These are phyloP conservation scores for Achaetomium macrosporum DNA, from an alignment of 2,329 filamentous ascomycete species.

Conservation along the genomic window DNA sequence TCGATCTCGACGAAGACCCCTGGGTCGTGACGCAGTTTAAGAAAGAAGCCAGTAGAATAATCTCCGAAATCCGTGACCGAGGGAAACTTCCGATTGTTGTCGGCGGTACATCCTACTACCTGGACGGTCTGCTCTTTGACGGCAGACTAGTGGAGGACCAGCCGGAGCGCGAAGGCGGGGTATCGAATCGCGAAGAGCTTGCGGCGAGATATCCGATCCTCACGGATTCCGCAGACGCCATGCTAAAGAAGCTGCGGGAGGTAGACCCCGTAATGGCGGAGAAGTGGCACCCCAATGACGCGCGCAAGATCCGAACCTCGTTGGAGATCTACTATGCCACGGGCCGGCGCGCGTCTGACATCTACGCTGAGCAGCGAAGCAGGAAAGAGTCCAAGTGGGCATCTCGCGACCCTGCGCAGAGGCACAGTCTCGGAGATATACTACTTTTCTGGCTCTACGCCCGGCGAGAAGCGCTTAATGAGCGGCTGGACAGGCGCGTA, in stretches of 20 bases:
- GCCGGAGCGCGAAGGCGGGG: background rate
- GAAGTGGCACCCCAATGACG: slow-evolving; percentile 90
- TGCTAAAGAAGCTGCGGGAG: slow-evolving; percentile 66
- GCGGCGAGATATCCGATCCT: slow-evolving; percentile 61
- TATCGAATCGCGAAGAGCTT: slow-evolving; percentile 29
- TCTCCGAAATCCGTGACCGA: slow-evolving; percentile 70
- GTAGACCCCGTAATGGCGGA: slow-evolving; percentile 87
- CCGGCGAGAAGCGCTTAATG: slow-evolving; percentile 58
- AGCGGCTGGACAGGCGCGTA: slow-evolving; percentile 69
- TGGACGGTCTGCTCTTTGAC: slow-evolving; percentile 79
- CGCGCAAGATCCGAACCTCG: slow-evolving; percentile 81
- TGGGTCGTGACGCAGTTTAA: slow-evolving; percentile 82
- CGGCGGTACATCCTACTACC: slow-evolving; percentile 93
- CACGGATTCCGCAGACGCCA: slow-evolving; percentile 60
- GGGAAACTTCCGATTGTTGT: slow-evolving; percentile 85
- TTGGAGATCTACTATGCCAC: slow-evolving; percentile 85
- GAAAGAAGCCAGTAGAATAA: slow-evolving; percentile 58
- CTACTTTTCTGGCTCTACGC: slow-evolving; percentile 86
- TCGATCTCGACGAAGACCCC: slow-evolving; percentile 67
- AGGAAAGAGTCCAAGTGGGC: slow-evolving; percentile 24
- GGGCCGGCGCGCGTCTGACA: slow-evolving; percentile 73
- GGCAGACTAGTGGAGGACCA: slow-evolving; percentile 52
- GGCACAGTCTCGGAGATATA: slow-evolving; percentile 43
- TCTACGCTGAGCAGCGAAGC: slow-evolving; percentile 71
- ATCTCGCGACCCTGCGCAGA: slow-evolving; percentile 12